Base-by-base conservation (phyloP, 371 early-diverging fungal genomes). In the Syncephalastrum contaminatum region DNA sequence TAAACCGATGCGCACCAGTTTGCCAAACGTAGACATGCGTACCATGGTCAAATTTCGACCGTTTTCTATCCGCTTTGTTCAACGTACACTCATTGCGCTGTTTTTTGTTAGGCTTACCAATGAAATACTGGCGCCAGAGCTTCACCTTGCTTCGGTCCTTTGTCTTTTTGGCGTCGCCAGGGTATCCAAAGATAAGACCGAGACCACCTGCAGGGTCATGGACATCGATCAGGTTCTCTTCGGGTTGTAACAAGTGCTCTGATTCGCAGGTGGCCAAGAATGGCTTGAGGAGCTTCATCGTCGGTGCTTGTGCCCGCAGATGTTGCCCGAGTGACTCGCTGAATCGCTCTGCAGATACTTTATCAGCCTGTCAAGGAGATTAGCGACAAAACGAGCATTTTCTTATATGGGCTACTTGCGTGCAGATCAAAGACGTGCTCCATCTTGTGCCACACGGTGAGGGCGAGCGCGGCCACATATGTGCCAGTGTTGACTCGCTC, bases 31-130 rank as follows among this genome's bases (percentile, higher is more conserved):
- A 4, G 92, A 84, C 2, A 85, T 77, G 21, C 90, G 85, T 15
- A 94, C 69, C 44, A 92, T 72, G 0, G 97, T 93, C 62, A 98
- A 62, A 60, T 98, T 96, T 22, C 97, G 74, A 1, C 99, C 99
- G 67, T 90, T 83, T 52, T 91, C 93, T 80, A 62, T n/a, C 12
- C 8, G 36, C 0, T 2, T 46, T 60, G 48, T 62, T 16, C 60
- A 67, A 67, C 67, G 71, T 13, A 20, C 42, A 7, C 19, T 25
- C 6, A 36, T 27, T 30, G 30, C 40, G 43, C 12, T 51, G 10
- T 21, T 14, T 22, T 20, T 6, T 42, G 3, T 14, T 12, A 40
- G 21, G 51, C 27, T 44, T 72, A 84, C 88, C 84, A 56, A 67
- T 45, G 61, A 92, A 83, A 63, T 91, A 94, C 10, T 85, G 71